Base-by-base conservation (phyloP, 306 rosid genomes). In the Quercus agrifolia region DNA sequence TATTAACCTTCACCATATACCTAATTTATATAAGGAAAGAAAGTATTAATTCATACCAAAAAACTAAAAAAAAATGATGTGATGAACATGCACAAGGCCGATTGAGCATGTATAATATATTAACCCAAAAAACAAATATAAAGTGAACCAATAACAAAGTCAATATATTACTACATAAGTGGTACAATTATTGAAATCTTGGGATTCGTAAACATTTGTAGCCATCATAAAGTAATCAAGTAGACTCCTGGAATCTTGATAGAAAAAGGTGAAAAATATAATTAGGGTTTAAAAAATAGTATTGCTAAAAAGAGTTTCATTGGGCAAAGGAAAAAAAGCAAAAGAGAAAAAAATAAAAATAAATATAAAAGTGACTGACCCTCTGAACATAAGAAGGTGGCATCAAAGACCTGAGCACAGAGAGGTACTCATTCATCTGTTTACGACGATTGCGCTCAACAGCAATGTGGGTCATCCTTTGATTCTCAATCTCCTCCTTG, bases 381-480 rank as follows among this genome's bases (percentile, higher is more conserved):
- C 98, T 92, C 82, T 89, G 98, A 73, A 86, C 97, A 77, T 92
- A 92, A 74, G 97, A 94, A 44, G 91, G 79, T 18, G 98, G 98
- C 98, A 94, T 92, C 85, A 92, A 79, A 5, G 98, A 90, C 11
- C 93, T 86, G 78, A 92, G 97, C 18, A 90, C 83, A 5, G 93
- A 80, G 0, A 94, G 90, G 83, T 94, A 94, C 41, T 94, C 93
- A 38, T 94, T 94, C 98, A 94, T 94, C 82, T 91, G 97, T 64
- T 90, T 91, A 18, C 98, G 86, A 27, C 98, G 91, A 74, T 94
- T 92, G 77, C 98, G 91, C 86, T 94, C 98, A 1, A 94, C 97
- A 1, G 92, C 88, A 89, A 94, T 94, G 94, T 93, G 97, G 18
- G 97, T 91, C 92, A 89, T 93, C 86, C 96, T 87, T 83, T 93